Evolutionary conservation across 2,329 filamentous ascomycete genomes (phyloP), one percentile per base, ranked within the genome.

Genomic region (Colletotrichum truncatum): DNA sequence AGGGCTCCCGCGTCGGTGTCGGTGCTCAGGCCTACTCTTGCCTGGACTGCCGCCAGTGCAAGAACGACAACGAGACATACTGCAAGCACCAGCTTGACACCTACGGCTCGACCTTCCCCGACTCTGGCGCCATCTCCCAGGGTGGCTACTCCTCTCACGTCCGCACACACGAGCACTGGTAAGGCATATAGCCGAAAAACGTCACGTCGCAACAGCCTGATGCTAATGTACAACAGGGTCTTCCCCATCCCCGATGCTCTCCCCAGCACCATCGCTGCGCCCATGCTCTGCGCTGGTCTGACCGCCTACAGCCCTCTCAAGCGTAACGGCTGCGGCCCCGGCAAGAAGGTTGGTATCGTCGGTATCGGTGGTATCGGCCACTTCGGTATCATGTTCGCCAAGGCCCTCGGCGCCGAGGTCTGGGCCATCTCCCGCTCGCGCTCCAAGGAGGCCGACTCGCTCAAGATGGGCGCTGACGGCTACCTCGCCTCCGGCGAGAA

Each of bases 271-370:
- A 78, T 89, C 53, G 92, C 90, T 1, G 93, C 92, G 2, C 92
- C 91, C 9, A 93, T 94, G 91, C 85, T 96, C 70, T 97, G 93
- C 78, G 93, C 92, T 39, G 93, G 93, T 68, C 84, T 97, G 69
- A 97, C 93, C 4, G 89, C 89, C 64, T 97, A 89, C 81, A 91
- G 87, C 66, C 93, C 93, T 1, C 84, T 97, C 12, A 89, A 92
- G 68, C 87, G 93, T 51, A 89, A 94, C 73, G 91, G 91, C 21
- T 85, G 86, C 65, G 91, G 91, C 0, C 91, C 91, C 1, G 93
- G 93, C 67, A 93, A 92, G 83, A 93, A 93, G 81, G 88, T 94
- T 21, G 92, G 86, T 36, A 87, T 94, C 66, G 87, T 93, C 8
- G 92, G 92, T 67, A 81, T 93, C 69, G 90, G 90, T 16, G 90